Conservation (phyloP, 2,329 filamentous ascomycete genomes). For the Arthrobotrys musiformis region DNA sequence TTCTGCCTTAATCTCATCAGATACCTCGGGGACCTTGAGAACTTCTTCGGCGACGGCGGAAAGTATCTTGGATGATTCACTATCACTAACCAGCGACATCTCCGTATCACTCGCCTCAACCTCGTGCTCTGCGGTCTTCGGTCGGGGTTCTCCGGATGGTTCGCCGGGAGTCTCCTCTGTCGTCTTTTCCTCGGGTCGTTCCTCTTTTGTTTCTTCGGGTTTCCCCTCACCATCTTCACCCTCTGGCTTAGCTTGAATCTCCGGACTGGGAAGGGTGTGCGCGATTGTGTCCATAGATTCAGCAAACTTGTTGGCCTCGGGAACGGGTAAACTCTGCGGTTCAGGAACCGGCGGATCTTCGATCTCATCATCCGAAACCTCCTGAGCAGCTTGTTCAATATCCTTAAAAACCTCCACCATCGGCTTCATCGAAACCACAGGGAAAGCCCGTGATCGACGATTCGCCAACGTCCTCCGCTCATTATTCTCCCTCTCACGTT, state of each 20-base stretch:
- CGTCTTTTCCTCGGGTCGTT: conserved; percentile 14
- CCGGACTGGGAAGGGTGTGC: conserved; percentile 51
- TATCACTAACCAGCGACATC: conserved; percentile 74
- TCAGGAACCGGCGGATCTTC: conserved; percentile 44
- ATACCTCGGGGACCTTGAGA: conserved; percentile 64
- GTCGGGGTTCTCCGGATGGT: conserved; percentile 21
- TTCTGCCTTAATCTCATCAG: conserved; percentile 65
- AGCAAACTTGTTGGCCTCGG: conserved; percentile 57
- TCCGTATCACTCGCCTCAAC: conserved; percentile 78
- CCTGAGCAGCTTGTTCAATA: conserved; percentile 90
- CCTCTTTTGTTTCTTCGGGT: conserved; percentile 18
- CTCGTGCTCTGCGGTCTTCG: conserved; percentile 63
- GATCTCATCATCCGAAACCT: conserved; percentile 64
- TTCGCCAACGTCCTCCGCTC: conserved; percentile 84
- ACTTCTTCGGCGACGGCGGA: conserved; percentile 60
- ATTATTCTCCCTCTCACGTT: conserved; percentile 83
- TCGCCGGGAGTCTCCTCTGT: conserved; percentile 25
- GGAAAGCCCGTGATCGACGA: conserved; percentile 82
- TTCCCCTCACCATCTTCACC: not conserved
- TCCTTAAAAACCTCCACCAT: conserved; percentile 96
- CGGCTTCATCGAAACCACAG: conserved; percentile 90
- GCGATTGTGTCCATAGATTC: conserved; percentile 56
- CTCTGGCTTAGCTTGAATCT: conserved; percentile 17
- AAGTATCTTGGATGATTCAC: conserved; percentile 62
- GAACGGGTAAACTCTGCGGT: conserved; percentile 57